Evolutionary conservation across 768 basidiomycete species (phyloP).

Genomic region (Kwoniella europaea): DNA sequence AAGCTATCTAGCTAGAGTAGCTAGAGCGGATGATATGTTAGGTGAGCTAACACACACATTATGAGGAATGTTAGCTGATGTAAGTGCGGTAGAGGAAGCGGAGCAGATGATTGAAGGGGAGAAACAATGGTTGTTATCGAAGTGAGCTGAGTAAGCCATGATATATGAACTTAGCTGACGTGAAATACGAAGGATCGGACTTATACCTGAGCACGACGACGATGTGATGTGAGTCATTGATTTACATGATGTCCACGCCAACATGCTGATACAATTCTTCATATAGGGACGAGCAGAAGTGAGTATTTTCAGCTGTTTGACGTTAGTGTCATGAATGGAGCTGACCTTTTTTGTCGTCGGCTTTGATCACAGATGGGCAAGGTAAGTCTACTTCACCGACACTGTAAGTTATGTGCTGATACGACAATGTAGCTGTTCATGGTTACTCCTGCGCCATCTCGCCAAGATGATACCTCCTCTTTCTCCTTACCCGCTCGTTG

Average conservation of each 20-base stretch:
- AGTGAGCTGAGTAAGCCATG: no score
- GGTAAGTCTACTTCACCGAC: constrained; percentile 16
- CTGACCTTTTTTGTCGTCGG: background rate
- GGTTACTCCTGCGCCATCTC: constrained; percentile 76
- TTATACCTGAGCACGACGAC: constrained; percentile 76
- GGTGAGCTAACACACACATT: constrained; percentile 39
- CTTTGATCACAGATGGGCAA: constrained; percentile 26
- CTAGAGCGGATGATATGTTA: constrained; percentile 68
- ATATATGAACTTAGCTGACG: no score
- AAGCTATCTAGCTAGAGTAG: constrained; percentile 73
- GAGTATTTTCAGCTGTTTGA: constrained; percentile 29
- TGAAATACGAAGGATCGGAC: constrained; percentile 63
- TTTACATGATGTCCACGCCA: background rate
- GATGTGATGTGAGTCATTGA: constrained; percentile 53
- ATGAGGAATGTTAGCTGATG: background rate
- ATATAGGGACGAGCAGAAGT: constrained; percentile 81
- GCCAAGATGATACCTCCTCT: constrained; percentile 60
- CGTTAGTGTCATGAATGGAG: background rate
- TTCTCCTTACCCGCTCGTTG: constrained; percentile 8
- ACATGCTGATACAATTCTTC: constrained; percentile 57
- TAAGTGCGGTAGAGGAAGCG: constrained; percentile 60
- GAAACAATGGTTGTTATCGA: constrained; percentile 77
- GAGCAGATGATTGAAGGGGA: constrained; percentile 70
- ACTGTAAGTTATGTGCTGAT: background rate
- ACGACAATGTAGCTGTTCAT: constrained; percentile 66